Conservation (phyloP, 139 green algal genomes). For the Desmodesmus armatus region DNA sequence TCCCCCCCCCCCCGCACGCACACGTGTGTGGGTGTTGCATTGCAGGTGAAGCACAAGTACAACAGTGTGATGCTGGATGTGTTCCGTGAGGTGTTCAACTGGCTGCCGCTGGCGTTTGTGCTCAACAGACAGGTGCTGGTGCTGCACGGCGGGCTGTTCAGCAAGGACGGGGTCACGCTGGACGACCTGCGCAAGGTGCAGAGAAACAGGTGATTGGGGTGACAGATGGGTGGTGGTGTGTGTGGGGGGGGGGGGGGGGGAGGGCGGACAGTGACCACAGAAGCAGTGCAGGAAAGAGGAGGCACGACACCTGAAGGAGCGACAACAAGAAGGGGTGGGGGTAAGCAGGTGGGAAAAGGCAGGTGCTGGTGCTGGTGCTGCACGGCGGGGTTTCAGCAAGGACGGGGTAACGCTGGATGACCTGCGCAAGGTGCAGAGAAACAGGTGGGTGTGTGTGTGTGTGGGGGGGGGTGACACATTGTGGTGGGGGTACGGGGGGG, state of each 20-base stretch:
- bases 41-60: conserved; percentile 89
- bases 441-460: no score
- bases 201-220: conserved; percentile 67
- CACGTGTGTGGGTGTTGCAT: no score
- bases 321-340: no score
- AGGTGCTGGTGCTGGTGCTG: conserved; percentile 94
- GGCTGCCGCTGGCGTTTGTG: conserved; percentile 90
- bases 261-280: background rate
- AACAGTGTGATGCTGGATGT: conserved; percentile 85
- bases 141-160: conserved; percentile 95
- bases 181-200: conserved; percentile 91
- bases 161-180: conserved; percentile 86
- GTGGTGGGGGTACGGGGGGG: no score
- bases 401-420: conserved; percentile 93
- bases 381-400: conserved; percentile 93
- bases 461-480: no score
- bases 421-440: conserved; percentile 85
- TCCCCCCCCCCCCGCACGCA: no score
- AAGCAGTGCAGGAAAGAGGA: background rate
- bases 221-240: background rate
- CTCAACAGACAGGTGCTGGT: conserved; percentile 90
- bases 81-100: conserved; percentile 93
- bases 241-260: background rate
- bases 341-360: no score
- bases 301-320: no score